A percentile compares a stretch with the other conserved stretches of the same genome.
Conservation (phyloP, 2,329 filamentous ascomycete genomes). For the Ambrosiella xylebori region DNA sequence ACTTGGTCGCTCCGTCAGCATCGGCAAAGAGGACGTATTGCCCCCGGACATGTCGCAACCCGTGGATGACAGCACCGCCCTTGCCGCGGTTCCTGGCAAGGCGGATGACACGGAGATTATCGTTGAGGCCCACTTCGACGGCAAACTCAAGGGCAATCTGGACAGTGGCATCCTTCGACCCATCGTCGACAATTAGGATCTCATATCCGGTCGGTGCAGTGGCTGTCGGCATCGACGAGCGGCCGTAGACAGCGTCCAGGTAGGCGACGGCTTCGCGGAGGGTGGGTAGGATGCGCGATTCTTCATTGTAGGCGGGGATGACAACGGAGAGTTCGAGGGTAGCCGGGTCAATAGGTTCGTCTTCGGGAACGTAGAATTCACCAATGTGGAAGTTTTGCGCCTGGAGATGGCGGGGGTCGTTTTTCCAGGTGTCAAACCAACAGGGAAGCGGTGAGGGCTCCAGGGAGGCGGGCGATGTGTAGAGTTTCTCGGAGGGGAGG, state of each 20-base stretch:
- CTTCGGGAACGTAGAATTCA: slow-evolving; percentile 27
- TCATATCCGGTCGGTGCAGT: slow-evolving; percentile 52
- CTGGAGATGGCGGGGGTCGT: slow-evolving; percentile 30
- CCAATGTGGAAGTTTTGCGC: slow-evolving; percentile 19
- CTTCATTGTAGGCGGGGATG: slow-evolving; percentile 90
- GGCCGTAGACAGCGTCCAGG: slow-evolving; percentile 60
- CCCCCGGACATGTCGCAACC: slow-evolving; percentile 79
- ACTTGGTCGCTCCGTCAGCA: slow-evolving; percentile 80
- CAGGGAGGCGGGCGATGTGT: slow-evolving; percentile 29
- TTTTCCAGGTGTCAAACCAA: slow-evolving; percentile 68
- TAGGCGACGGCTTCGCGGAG: slow-evolving; percentile 81
- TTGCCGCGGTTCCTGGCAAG: slow-evolving; percentile 79
- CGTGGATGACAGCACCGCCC: slow-evolving; percentile 87
- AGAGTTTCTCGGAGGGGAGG: slow-evolving; percentile 58
- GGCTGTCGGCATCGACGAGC: slow-evolving; percentile 18
- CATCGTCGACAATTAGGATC: slow-evolving; percentile 82
- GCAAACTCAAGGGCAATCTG: slow-evolving; percentile 67
- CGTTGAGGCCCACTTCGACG: slow-evolving; percentile 53
- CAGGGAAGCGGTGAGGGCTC: slow-evolving; percentile 41
- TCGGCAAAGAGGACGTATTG: slow-evolving; percentile 87
- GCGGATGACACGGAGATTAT: slow-evolving; percentile 62
- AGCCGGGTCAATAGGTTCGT: slow-evolving; percentile 50
- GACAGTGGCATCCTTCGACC: slow-evolving; percentile 67
- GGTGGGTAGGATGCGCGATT: slow-evolving; percentile 64
- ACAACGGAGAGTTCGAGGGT: slow-evolving; percentile 60